Base-by-base conservation (phyloP, 257 asterid species). In the Plantago ovata region DNA sequence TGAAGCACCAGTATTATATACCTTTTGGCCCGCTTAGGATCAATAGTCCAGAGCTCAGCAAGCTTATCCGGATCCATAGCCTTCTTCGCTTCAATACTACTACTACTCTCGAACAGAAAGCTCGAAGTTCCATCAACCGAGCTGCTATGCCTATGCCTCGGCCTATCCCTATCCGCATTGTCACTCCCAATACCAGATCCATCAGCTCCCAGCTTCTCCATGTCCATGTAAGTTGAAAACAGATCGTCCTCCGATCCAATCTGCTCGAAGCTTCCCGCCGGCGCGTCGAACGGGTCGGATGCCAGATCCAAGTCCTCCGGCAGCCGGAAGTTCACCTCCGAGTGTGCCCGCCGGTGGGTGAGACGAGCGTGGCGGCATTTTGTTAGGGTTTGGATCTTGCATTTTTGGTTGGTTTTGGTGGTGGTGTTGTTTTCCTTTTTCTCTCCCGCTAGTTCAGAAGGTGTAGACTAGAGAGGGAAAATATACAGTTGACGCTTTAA, bases 21-120 rank as follows among this genome's bases (percentile, higher is more conserved):
- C 98, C 98, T 86, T 73, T 92, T 92, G 64, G 96, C 98, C 39
- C 95, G 86, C 64, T 92, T 92, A 40, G 98, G 98, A 79, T 92
- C 98, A 75, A 92, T 53, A 36, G 85, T 79, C 98, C 98, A 92
- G 8, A 92, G 69, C 72, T 88, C 95, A 61, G 98, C 96, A 39
- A 92, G 89, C 82, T 92, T 88, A 65, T 88, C 89, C 46, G 98
- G 98, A 54, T 94, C 83, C 98, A 88, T 92, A 60, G 98, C 95
- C 70, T 92, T 92, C 82, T 92, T 92, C 50, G 96, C 95, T 61
- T 85, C 96, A 71, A 92, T 84, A 39, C 80, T 66, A 57, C 70
- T 79, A 39, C 80, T 95, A 16, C 38, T 50, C 38, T 58, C 61
- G 41, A 83, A 69, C 80, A 78, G 20, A 13, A 85, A 73, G 69